These are phyloP conservation scores for Fusarium nisikadoi DNA, from an alignment of 2,329 filamentous ascomycete genomes.

Conservation along the genomic window DNA sequence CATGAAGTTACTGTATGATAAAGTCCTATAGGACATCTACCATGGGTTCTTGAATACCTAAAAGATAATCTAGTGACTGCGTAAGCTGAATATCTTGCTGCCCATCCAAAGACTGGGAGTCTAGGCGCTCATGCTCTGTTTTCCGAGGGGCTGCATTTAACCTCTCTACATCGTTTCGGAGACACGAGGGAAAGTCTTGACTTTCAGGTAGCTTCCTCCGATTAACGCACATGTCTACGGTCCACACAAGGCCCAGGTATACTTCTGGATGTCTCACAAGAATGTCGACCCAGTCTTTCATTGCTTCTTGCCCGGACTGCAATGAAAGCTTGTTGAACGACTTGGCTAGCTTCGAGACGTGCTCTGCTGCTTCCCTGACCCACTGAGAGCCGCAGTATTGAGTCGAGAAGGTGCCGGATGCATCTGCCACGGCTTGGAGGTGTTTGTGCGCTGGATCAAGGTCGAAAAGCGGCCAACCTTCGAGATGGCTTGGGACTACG, in stretches of 20 bases:
- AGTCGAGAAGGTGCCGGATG: not conserved
- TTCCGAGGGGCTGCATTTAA: rapidly evolving
- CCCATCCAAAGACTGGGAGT: not conserved
- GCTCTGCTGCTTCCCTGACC: not conserved
- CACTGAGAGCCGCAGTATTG: not conserved
- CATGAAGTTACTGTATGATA: too few relatives aligned
- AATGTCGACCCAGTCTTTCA: not conserved
- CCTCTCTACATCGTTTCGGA: not conserved
- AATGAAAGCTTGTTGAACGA: not conserved
- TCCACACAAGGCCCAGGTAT: not conserved
- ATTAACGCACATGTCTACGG: not conserved
- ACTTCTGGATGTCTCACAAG: not conserved
- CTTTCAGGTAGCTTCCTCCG: not conserved
- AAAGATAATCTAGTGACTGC: not conserved
- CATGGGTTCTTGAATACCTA: not conserved
- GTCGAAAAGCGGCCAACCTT: rapidly evolving
- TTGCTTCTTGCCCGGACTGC: not conserved
- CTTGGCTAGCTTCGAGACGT: not conserved
- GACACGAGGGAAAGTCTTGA: not conserved
- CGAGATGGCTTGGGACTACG: rapidly evolving
- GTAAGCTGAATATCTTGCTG: not conserved
- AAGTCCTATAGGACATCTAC: not conserved
- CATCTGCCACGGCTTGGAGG: not conserved
- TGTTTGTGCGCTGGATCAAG: rapidly evolving
- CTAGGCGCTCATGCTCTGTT: rapidly evolving